phyloP scores from a whole-genome alignment of 2,329 filamentous ascomycete species.

The Thyridium curvatum region DNA sequence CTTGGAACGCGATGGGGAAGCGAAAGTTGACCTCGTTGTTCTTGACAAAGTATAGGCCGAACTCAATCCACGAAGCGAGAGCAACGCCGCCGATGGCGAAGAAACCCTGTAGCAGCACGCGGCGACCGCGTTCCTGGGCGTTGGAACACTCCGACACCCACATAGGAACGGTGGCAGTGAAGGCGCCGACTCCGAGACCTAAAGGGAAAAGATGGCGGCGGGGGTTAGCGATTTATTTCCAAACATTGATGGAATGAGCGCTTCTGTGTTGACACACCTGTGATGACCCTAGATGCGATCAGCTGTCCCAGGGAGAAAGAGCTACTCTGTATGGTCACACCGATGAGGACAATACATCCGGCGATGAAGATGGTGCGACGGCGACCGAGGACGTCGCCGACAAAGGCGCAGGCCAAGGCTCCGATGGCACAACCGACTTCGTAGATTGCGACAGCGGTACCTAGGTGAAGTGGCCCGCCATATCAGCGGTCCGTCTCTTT shows the following conservation, averaged over 20 bases:
- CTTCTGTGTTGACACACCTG: too few species aligned
- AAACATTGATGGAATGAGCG: too few species aligned
- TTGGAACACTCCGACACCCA: constrained; percentile 37
- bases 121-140: too few species aligned
- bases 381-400: constrained; percentile 44
- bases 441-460: too few species aligned
- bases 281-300: constrained; percentile 44
- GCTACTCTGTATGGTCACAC: constrained; percentile 43
- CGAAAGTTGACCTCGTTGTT: constrained; percentile 3
- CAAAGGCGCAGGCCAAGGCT: constrained; percentile 34
- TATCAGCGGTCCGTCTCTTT: too few species aligned
- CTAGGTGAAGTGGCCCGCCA: too few species aligned
- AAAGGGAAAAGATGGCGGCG: too few species aligned
- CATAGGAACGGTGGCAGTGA: constrained; percentile 47
- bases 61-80: constrained; percentile 5
- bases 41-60: constrained; percentile 2
- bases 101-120: too few species aligned
- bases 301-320: constrained; percentile 43
- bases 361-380: constrained; percentile 42
- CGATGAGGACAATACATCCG: constrained; percentile 38
- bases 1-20: constrained; percentile 7
- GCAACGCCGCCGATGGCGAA: not conserved
- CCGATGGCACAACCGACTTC: constrained; percentile 37
- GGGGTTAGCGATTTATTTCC: too few species aligned
- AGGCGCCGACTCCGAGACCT: constrained; percentile 42